Conservation (phyloP, 202 grass and related monocot species). For the Panicum virgatum region DNA sequence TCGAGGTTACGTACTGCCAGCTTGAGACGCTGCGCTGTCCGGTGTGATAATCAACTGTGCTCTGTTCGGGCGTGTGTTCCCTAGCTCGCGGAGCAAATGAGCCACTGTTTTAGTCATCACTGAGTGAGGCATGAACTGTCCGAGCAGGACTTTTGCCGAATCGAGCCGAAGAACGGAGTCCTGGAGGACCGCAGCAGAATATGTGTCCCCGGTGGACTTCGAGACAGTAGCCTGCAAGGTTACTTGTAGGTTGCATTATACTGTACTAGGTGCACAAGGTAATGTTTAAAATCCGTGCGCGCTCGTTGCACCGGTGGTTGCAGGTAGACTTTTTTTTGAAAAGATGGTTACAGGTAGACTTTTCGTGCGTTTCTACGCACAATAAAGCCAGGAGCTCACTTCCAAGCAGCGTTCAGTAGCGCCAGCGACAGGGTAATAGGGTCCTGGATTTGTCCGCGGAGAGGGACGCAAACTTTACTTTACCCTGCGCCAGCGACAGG, state of each 20-base stretch:
- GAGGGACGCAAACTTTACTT: slow-evolving; percentile 10
- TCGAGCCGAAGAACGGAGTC: no score
- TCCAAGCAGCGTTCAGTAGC: slow-evolving; percentile 7
- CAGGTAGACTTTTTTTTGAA: no score
- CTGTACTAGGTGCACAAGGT: not conserved
- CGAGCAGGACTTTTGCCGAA: not conserved
- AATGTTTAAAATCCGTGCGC: not conserved
- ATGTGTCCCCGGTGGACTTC: slow-evolving; percentile 1
- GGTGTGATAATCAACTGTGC: no score
- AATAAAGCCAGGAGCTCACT: no score
- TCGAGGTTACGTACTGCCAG: not conserved
- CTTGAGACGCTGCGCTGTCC: not conserved
- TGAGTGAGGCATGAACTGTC: slow-evolving; percentile 18
- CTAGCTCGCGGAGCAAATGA: no score
- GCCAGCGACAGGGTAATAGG: slow-evolving; percentile 16
- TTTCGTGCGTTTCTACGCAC: not conserved
- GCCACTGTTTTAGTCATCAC: no score
- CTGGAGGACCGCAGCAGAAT: not conserved
- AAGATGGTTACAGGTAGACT: no score
- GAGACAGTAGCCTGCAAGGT: not conserved
- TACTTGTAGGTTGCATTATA: slow-evolving; percentile 26
- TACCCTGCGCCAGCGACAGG: no score
- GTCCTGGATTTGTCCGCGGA: slow-evolving; percentile 35
- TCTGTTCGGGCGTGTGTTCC: no score
- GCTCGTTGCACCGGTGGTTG: not conserved